Conservation (phyloP, 2,329 filamentous ascomycete genomes). For the Pseudopithomyces maydicus region DNA sequence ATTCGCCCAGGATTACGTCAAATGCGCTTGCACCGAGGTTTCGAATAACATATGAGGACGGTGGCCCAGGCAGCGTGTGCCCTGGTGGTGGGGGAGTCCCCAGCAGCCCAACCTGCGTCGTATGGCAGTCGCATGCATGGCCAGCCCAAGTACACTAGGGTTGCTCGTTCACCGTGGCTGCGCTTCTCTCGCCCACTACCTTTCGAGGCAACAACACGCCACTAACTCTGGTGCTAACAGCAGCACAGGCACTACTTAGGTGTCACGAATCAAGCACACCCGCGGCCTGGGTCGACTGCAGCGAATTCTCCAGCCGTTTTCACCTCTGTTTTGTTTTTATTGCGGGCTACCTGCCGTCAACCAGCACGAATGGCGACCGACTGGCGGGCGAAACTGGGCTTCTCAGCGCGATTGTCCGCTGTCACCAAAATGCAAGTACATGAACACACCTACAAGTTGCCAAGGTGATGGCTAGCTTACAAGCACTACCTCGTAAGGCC, state of each 20-base stretch:
- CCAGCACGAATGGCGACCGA: slow-evolving; percentile 20
- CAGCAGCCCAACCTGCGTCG: neutral
- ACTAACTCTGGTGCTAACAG: neutral
- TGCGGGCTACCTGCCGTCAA: neutral
- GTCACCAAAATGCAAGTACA: slow-evolving; percentile 56
- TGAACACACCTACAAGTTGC: slow-evolving; percentile 6
- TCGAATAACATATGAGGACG: neutral
- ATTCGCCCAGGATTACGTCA: slow-evolving; percentile 26
- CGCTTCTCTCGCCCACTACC: neutral
- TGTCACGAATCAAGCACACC: neutral
- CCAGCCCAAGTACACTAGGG: too few species aligned
- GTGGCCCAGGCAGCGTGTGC: neutral
- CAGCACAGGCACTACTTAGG: neutral
- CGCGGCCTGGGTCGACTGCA: neutral
- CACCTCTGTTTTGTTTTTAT: slow-evolving; percentile 64
- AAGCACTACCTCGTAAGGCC: slow-evolving; percentile 24
- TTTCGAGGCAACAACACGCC: neutral
- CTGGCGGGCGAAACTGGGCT: slow-evolving; percentile 50
- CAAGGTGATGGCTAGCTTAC: neutral
- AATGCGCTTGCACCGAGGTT: neutral
- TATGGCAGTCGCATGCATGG: neutral
- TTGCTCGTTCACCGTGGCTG: neutral
- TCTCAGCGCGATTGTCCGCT: slow-evolving; percentile 51
- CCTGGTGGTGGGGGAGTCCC: slow-evolving; percentile 9
- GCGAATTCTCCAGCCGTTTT: slow-evolving; percentile 49